Evolutionary conservation across 1,139 yeast genomes (phyloP), one percentile per base, ranked within the genome.

Genomic region (Petasospora rhodanensis): DNA sequence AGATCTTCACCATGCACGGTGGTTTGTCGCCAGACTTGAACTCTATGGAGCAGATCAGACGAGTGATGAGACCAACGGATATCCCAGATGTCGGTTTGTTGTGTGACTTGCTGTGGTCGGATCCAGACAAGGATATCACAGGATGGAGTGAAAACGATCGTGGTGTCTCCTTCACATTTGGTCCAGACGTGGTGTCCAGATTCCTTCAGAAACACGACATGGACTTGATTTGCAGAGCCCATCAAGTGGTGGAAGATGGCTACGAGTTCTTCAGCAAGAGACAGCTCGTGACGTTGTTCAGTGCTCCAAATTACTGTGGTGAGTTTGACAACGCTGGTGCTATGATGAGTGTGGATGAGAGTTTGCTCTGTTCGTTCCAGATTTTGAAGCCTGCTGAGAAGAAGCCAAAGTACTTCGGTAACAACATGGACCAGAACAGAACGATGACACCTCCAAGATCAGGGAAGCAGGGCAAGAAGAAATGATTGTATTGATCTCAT

Each of bases 111-210:
- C 73, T 89, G 53, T 91, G 98, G 98, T 83, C 96, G 5, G 98
- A 91, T 61, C 98, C 98, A 20, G 97, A 89, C 63, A 86, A 89
- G 64, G 96, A 87, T 62, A 86, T 89, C 50, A 86, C 93, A 27
- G 97, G 96, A 12, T 91, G 97, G 97, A 81, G 93, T 45, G 97
- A 91, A 64, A 91, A 91, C 61, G 97, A 91, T 64, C 81, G 97
- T 64, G 97, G 97, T 55, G 96, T 91, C 37, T 86, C 96, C 11
- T 91, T 86, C 62, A 87, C 96, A 14, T 91, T 91, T 66, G 97
- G 97, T 12, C 96, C 96, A 10, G 97, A 87, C 59, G 96, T 87
- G 37, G 96, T 89, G 38, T 82, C 94, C 42, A 72, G 96, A 59
- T 89, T 89, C 59, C 67, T 89, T 59, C 96, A 87, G 59, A 89